Evolutionary conservation across 768 basidiomycete genomes (phyloP), one percentile per base, ranked within the genome.

Genomic region (Cystobasidium ongulense): DNA sequence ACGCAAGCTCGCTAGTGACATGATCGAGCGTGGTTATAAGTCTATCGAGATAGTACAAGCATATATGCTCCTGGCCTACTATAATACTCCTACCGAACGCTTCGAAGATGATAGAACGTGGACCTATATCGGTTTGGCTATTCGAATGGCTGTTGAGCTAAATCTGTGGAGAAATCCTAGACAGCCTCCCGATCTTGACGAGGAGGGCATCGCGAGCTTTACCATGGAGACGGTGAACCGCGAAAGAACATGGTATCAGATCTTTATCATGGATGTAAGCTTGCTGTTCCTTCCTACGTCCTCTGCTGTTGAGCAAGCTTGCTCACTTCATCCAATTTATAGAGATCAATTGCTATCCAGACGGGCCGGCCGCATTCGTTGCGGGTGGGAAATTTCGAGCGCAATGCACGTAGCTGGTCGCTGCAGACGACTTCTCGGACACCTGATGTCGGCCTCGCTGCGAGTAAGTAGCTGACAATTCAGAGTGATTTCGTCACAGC

Each of bases 101-200:
- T 99, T 92, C 78, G 95, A 99, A 80, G 92, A 95, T 78, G 95
- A 99, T 81, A 88, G 89, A 77, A 97, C 94, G 0, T 98, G 92
- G 91, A 80, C 92, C 76, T 82, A 90, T 18, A 82, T 54, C 18
- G 78, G 78, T 13, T 64, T 79, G 67, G 78, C 77, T 1, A 77
- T 74, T 75, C 91, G 94, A 67, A 93, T 96, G 90, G 96, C 89
- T 11, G 95, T 90, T 17, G 96, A 99, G 81, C 83, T 99, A 38
- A 98, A 97, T 80, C 82, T 99, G 8, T 71, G 68, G 68, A 11
- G 68, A 8, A 83, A 82, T 23, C 80, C 82, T 39, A 84, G 81
- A 83, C 25, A 86, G 84, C 76, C 84, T 35, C 75, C 85, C 27
- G 89, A 91, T 74, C 88, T 88, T 0, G 84, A 88, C n/a, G 92